Evolutionary conservation across 2,329 filamentous ascomycete genomes (phyloP).

Genomic region (Trichoderma sp.): DNA sequence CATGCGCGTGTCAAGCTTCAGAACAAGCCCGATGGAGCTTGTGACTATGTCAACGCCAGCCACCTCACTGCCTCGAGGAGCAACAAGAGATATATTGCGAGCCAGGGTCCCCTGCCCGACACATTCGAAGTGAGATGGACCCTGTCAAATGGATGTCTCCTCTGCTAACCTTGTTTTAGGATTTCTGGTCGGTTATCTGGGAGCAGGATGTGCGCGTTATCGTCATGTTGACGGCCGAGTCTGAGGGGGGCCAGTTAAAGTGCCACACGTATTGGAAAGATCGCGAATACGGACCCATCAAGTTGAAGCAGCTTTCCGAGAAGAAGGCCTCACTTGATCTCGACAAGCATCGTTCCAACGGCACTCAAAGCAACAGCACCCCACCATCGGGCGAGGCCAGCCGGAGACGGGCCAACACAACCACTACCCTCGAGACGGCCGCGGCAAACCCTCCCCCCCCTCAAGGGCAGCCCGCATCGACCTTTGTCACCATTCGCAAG

Average conservation of each 20-base stretch:
- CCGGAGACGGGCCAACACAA: conserved; percentile 54
- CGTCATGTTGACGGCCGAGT: conserved; percentile 93
- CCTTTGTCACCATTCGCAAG: conserved; percentile 79
- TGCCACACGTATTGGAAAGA: conserved; percentile 91
- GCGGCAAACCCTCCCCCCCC: conserved; percentile 25
- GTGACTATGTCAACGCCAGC: conserved; percentile 96
- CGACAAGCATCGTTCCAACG: conserved; percentile 47
- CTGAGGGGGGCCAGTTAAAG: conserved; percentile 89
- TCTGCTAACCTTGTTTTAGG: conserved; percentile 46
- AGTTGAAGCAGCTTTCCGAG: conserved; percentile 74
- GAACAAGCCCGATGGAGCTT: conserved; percentile 61
- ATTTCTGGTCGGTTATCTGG: conserved; percentile 98
- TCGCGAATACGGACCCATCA: conserved; percentile 72
- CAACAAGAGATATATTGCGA: conserved; percentile 92
- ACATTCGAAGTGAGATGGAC: conserved; percentile 72
- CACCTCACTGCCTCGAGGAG: conserved; percentile 76
- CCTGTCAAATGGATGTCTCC: neutral
- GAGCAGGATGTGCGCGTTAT: conserved; percentile 93
- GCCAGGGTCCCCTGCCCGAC: conserved; percentile 86
- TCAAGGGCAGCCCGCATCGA: conserved; percentile 51
- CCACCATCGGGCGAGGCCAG: conserved; percentile 37
- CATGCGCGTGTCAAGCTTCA: conserved; percentile 82
- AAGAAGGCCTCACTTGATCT: conserved; percentile 77
- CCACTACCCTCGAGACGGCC: conserved; percentile 42
- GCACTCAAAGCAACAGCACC: conserved; percentile 30